Conservation (phyloP, 108 stramenopile species). For the Cyclotella choctawhatcheeana region DNA sequence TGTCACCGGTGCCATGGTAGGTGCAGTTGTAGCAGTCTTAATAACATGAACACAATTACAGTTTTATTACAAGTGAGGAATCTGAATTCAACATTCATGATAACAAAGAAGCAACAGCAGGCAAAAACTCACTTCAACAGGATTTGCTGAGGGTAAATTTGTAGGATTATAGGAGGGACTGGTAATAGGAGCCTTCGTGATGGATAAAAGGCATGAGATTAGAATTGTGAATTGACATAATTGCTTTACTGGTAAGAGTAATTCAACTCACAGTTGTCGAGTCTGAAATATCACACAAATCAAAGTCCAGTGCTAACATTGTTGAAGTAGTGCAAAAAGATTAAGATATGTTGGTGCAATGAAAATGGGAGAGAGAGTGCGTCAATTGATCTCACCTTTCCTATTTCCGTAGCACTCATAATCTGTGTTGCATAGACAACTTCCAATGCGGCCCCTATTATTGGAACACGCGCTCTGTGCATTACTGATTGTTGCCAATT, state of each 20-base stretch:
- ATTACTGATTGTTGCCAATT: neutral
- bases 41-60: neutral
- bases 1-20: no score
- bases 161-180: neutral
- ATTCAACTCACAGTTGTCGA: neutral
- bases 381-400: neutral
- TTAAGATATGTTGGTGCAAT: neutral
- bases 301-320: neutral
- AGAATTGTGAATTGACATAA: no score
- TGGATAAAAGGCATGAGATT: neutral
- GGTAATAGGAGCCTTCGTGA: neutral
- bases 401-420: neutral
- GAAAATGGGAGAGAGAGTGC: neutral
- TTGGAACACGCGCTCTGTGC: neutral
- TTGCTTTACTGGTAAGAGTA: neutral
- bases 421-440: neutral
- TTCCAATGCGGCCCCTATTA: neutral
- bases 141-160: constrained; percentile 1
- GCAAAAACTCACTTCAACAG: neutral
- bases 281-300: neutral
- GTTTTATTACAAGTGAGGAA: neutral
- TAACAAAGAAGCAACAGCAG: neutral
- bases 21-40: no score
- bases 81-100: neutral
- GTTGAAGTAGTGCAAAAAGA: neutral